Percentiles rank a stretch among this genome's conserved stretches.
These are phyloP conservation scores for Scutellaria baicalensis DNA, from an alignment of 257 asterid species.

Conservation along the genomic window DNA sequence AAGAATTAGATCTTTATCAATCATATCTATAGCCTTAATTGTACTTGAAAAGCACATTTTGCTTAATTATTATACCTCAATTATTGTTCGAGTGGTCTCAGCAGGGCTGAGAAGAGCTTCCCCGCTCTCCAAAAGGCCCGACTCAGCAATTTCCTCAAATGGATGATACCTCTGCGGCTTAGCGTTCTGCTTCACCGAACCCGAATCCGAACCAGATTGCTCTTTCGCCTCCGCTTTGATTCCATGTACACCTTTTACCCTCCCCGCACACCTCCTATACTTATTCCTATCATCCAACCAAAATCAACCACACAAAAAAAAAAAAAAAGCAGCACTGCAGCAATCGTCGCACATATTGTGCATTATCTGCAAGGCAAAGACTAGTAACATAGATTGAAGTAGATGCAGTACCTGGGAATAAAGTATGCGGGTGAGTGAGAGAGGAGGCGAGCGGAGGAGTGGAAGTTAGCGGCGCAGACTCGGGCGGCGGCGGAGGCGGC, in stretches of 20 bases:
- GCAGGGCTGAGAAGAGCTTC: conserved; percentile 70
- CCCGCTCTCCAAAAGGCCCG: conserved; percentile 41
- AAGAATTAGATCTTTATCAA: too few relatives aligned
- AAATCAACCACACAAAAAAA: not conserved
- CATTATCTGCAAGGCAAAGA: not conserved
- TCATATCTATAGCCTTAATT: not conserved
- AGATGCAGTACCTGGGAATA: conserved; percentile 38
- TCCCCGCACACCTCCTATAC: conserved; percentile 30
- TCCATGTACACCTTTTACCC: conserved; percentile 28
- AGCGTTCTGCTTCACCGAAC: conserved; percentile 66
- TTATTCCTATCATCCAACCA: conserved; percentile 26
- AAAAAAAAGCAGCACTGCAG: not conserved
- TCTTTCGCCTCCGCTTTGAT: conserved; percentile 59
- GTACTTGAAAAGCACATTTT: not conserved
- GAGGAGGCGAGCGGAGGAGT: conserved; percentile 34
- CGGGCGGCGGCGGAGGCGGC: conserved; percentile 40
- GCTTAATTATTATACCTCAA: conserved; percentile 47
- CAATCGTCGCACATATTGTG: not conserved
- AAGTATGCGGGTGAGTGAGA: conserved; percentile 39
- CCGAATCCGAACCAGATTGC: conserved; percentile 54
- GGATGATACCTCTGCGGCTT: conserved; percentile 98
- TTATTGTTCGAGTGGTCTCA: conserved; percentile 70
- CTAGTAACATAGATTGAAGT: not conserved
- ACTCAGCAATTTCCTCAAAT: conserved; percentile 74
- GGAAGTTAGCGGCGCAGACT: conserved; percentile 37